Percentiles rank a stretch among this genome's conserved stretches.
These are phyloP conservation scores for Linum trigynum DNA, from an alignment of 345 rosid genomes.

Conservation along the genomic window DNA sequence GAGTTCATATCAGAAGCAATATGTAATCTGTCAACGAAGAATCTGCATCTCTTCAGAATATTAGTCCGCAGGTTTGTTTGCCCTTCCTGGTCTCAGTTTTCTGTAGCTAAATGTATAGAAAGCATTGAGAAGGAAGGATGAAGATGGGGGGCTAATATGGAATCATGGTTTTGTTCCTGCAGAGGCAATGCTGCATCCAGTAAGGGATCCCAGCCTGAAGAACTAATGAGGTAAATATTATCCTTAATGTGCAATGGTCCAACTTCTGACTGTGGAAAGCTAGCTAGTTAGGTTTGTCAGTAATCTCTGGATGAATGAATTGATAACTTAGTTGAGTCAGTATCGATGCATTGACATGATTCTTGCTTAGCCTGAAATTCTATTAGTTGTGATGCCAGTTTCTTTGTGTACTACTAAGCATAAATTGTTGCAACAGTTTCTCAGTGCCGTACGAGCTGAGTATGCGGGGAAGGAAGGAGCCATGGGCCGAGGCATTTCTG, in stretches of 20 bases:
- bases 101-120: no score
- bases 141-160: conserved; percentile 2
- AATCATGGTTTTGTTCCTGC: conserved; percentile 12
- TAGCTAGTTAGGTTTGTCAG: not conserved
- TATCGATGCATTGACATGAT: no score
- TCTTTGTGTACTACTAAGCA: no score
- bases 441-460: conserved; percentile 86
- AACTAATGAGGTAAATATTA: conserved; percentile 57
- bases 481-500: conserved; percentile 62
- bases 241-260: not conserved
- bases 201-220: conserved; percentile 44
- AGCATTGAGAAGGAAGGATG: not conserved
- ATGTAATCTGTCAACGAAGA: conserved; percentile 75
- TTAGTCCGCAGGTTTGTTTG: conserved; percentile 48
- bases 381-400: no score
- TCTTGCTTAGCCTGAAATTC: not conserved
- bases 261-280: not conserved
- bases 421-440: not conserved
- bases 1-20: conserved; percentile 71
- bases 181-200: conserved; percentile 30
- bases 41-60: conserved; percentile 62
- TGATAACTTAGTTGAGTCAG: not conserved
- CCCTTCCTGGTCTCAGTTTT: conserved; percentile 5
- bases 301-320: not conserved
- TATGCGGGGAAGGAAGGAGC: conserved; percentile 68